Conservation (phyloP, 306 rosid genomes). For the Vigna reflexopilosa region DNA sequence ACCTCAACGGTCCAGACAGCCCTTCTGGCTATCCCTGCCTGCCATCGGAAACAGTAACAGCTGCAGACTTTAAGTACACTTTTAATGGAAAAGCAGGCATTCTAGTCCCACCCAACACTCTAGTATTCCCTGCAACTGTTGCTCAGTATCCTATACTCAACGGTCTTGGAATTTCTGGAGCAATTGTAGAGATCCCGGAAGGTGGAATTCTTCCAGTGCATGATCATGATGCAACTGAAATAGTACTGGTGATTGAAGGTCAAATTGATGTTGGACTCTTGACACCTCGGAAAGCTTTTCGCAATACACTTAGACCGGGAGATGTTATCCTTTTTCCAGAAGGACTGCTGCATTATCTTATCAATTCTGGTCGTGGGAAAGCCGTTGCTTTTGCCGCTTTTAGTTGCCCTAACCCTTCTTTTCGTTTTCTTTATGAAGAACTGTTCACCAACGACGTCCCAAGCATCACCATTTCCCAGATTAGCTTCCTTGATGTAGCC, state of each 20-base stretch:
- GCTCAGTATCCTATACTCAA: not conserved
- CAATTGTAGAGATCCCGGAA: not conserved
- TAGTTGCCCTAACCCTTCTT: not conserved
- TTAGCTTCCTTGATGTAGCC: not conserved
- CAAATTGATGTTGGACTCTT: not conserved
- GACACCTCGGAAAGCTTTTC: not conserved
- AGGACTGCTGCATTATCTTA: not conserved
- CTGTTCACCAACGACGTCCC: not conserved
- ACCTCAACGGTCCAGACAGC: slow-evolving; percentile 47
- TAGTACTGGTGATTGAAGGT: not conserved
- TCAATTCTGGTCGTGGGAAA: not conserved
- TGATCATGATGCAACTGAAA: not conserved
- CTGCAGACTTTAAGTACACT: not conserved
- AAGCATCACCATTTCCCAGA: not conserved
- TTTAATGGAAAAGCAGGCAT: not conserved
- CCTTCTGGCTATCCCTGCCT: slow-evolving; percentile 59
- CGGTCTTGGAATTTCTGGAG: not conserved
- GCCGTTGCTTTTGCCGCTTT: not conserved
- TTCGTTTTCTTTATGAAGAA: not conserved
- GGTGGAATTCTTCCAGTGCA: not conserved
- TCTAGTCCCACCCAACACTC: not conserved
- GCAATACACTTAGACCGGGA: not conserved
- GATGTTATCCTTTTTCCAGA: not conserved
- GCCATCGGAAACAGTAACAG: not conserved
- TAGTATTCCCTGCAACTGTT: not conserved